Evolutionary conservation across 306 rosid genomes (phyloP), one percentile per base, ranked within the genome.

Genomic region (Casuarina equisetifolia): DNA sequence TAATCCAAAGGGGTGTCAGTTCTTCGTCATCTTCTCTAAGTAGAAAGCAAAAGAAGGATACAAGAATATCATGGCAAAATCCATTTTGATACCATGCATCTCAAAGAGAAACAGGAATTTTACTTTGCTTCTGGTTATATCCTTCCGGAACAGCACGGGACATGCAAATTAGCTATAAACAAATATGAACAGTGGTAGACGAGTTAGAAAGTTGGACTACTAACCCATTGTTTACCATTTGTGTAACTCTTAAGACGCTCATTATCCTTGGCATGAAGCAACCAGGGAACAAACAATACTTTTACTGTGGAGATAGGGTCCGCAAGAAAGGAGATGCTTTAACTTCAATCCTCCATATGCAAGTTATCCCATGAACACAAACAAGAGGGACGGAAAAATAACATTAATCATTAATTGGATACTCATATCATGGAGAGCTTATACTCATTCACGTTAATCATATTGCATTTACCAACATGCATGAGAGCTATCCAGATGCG

Each of bases 91-190:
- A 58, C 77, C 77, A 58, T 70, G 38, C 40, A 39, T 58, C 2
- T 36, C 11, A 32, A 19, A 59, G 82, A 68, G 68, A 61, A 58
- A 42, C 73, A 59, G 25, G 85, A 78, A 74, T 74, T 9, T 78
- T 39, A 69, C 74, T 82, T 82, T 82, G 85, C 82, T 82, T 82
- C 62, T 10, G 25, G 13, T 46, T 19, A 68, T 39, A 39, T 66
- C 36, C 59, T 82, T 78, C 85, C 6, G 4, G 55, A 74, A 76
- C 71, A 59, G 46, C 68, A 48, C 11, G 12, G 1, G 11, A 9
- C 13, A 48, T 9, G 32, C 32, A 25, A 25, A 25, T 25, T 25
- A 25, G 32, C 32, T 25, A 25, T 25, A 25, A 25, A 25, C 32
- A 25, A 25, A 25, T 25, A 25, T 25, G 32, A 25, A 25, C 32